phyloP scores from a whole-genome alignment of 1,139 yeast genomes.

The Candida mesenterica region DNA sequence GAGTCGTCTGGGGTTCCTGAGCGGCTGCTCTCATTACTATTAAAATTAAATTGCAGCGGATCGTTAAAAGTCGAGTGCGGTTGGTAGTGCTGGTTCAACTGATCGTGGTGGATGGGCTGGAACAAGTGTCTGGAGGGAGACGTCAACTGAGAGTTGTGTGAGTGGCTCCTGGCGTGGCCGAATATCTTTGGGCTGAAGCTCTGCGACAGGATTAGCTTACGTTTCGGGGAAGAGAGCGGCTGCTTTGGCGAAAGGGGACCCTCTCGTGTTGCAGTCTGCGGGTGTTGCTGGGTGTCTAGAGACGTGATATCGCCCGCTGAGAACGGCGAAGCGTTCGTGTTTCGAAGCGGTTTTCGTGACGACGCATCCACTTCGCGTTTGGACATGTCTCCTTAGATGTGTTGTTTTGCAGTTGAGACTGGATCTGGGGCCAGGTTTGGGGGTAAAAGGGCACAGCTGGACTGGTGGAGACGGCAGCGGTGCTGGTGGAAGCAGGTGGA shows the following conservation, averaged over 20 bases:
- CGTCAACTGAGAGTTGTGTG: slow-evolving; percentile 16
- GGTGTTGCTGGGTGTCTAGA: neutral
- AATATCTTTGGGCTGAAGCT: slow-evolving; percentile 8
- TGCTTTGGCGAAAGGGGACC: slow-evolving; percentile 6
- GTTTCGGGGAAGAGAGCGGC: slow-evolving; percentile 9
- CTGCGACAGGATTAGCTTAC: slow-evolving; percentile 6
- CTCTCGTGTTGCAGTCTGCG: slow-evolving; percentile 2
- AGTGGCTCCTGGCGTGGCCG: slow-evolving; percentile 15
- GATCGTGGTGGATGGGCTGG: slow-evolving; percentile 18
- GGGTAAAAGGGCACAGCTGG: too few relatives aligned
- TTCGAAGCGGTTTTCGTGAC: too few relatives aligned
- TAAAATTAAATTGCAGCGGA: slow-evolving; percentile 9
- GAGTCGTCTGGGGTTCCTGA: neutral
- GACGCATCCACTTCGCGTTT: too few relatives aligned
- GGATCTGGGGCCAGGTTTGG: too few relatives aligned
- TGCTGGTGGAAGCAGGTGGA: too few relatives aligned
- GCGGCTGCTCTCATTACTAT: slow-evolving; percentile 2
- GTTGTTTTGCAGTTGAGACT: too few relatives aligned
- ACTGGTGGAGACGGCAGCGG: too few relatives aligned
- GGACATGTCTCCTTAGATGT: too few relatives aligned
- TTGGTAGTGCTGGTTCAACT: slow-evolving; percentile 5
- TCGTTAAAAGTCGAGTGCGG: slow-evolving; percentile 1
- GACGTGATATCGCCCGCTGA: too few relatives aligned
- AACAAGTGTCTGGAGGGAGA: slow-evolving; percentile 14
- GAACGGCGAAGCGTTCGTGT: too few relatives aligned